Percentiles rank a stretch among this genome's conserved stretches.
These are phyloP conservation scores for Gigaspora rosea DNA, from an alignment of 192 early-diverging fungal species.

Conservation along the genomic window DNA sequence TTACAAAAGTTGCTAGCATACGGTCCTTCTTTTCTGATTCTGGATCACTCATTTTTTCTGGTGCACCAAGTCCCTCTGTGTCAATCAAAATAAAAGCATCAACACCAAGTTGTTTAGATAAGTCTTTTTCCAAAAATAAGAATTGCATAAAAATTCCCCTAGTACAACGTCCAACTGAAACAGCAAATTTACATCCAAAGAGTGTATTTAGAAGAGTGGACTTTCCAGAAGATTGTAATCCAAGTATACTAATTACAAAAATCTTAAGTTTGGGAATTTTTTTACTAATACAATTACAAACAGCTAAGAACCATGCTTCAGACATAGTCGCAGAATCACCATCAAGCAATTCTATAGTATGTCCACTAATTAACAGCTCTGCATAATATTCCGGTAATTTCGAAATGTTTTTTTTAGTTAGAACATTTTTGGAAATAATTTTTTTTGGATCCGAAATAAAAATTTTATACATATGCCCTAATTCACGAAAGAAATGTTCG, in stretches of 20 bases:
- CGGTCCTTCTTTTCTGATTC: slow-evolving; percentile 16
- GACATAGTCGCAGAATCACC: slow-evolving; percentile 21
- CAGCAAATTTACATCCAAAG: slow-evolving; percentile 30
- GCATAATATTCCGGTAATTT: slow-evolving; percentile 22
- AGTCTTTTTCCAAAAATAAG: slow-evolving; percentile 28
- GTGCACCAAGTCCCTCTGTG: slow-evolving; percentile 16
- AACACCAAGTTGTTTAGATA: slow-evolving; percentile 19
- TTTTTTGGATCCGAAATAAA: no score
- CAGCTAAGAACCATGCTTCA: slow-evolving; percentile 11
- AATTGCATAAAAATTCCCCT: slow-evolving; percentile 28
- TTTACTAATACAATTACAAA: slow-evolving; percentile 8
- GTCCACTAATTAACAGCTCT: slow-evolving; percentile 23
- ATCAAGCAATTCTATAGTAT: slow-evolving; percentile 29
- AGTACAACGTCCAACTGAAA: slow-evolving; percentile 29
- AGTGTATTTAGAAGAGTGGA: slow-evolving; percentile 31
- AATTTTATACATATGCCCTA: slow-evolving; percentile 26
- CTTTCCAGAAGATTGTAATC: slow-evolving; percentile 33
- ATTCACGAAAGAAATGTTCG: slow-evolving; percentile 28
- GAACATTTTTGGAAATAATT: neutral
- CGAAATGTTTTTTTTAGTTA: neutral
- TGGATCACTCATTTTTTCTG: slow-evolving; percentile 3
- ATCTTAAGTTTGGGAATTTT: slow-evolving; percentile 22
- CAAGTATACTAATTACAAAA: slow-evolving; percentile 30
- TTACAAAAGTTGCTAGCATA: slow-evolving; percentile 11
- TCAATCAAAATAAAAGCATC: slow-evolving; percentile 29